A percentile compares a stretch with the other conserved stretches of the same genome.
Conservation (phyloP, 75 land plant species). For the Pinus taeda region DNA sequence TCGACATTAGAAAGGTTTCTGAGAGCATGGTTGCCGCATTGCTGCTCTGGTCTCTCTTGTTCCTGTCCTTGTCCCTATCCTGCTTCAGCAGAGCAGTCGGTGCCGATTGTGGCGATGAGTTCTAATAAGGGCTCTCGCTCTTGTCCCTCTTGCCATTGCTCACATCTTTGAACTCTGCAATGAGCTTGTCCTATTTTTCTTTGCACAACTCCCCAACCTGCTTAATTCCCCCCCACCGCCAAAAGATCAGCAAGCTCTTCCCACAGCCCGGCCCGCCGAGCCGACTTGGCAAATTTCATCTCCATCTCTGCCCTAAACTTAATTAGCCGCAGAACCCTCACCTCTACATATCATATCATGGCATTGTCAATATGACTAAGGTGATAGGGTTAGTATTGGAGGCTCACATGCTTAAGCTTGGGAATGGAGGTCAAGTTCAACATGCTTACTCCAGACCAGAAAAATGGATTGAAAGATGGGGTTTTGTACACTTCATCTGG, state of each 20-base stretch:
- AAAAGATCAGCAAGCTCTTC: constrained; percentile 37
- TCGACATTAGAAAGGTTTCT: too few species aligned
- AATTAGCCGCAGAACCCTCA: constrained; percentile 33
- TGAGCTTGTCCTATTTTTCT: constrained; percentile 51
- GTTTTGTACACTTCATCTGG: constrained; percentile 22
- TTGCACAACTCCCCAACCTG: constrained; percentile 47
- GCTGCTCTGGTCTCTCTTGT: too few species aligned
- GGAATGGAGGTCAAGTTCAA: too few species aligned
- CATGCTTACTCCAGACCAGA: too few species aligned
- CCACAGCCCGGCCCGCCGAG: constrained; percentile 42
- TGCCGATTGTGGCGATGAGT: constrained; percentile 3
- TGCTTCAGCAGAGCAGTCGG: constrained; percentile 1
- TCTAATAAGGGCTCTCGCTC: constrained; percentile 44
- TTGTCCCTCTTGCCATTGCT: constrained; percentile 39
- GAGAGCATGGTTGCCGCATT: too few species aligned
- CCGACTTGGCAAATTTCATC: constrained; percentile 25
- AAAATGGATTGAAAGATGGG: constrained; percentile 34
- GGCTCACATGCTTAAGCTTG: too few species aligned
- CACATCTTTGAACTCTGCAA: constrained; percentile 52
- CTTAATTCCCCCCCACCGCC: constrained; percentile 30
- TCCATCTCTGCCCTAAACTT: constrained; percentile 42
- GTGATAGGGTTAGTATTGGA: too few species aligned
- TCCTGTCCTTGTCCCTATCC: too few species aligned
- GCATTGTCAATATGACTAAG: too few species aligned
- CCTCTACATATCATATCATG: too few species aligned